Evolutionary conservation across 495 filamentous ascomycete species (phyloP), one percentile per base, ranked within the genome.

Genomic region (Venustampulla echinocandica): DNA sequence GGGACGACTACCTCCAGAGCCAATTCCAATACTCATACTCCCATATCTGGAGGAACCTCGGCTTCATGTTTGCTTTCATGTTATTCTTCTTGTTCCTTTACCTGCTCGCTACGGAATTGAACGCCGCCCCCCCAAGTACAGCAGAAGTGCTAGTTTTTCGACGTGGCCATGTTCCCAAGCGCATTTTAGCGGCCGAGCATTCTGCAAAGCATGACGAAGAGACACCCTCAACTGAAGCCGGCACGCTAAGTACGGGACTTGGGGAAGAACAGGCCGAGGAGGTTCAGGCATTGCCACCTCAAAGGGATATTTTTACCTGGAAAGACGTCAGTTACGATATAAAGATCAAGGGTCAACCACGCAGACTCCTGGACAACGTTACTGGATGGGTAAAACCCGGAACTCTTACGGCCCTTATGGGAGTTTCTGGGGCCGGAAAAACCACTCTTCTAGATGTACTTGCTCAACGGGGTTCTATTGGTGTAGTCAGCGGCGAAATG

Each of bases 351-450:
- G 69, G 70, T 7, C 77, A 85, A 50, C 65, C 70, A 19, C 71
- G 87, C n/a, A 73, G 83, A 20, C 82, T 95, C 50, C 70, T 95
- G 25, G 79, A 94, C 50, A 69, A 88, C 47, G 82, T 94, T 4
- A 84, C 88, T 56, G 89, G 89, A 21, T 94, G 85, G 85, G 85
- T 94, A 39, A 89, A 90, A 58, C 89, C 89, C 21, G 89, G 89
- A 44, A 93, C 86, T 11, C 58, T 94, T 47, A 94, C 89, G 0
- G 89, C 89, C n/a, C 67, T 93, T 5, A 92, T 90, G 85, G 82
- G 81, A 58, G 79, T 81, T 10, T 82, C 79, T 5, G 82, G 77
- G 44, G 81, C 82, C 10, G 83, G 83, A 35, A 87, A 86, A 59
- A 85, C 83, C 0, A 87, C 82, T 0, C 70, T 87, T 13, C 68